phyloP scores from a whole-genome alignment of 2,329 filamentous ascomycete species.

The Hysterium pulicare region DNA sequence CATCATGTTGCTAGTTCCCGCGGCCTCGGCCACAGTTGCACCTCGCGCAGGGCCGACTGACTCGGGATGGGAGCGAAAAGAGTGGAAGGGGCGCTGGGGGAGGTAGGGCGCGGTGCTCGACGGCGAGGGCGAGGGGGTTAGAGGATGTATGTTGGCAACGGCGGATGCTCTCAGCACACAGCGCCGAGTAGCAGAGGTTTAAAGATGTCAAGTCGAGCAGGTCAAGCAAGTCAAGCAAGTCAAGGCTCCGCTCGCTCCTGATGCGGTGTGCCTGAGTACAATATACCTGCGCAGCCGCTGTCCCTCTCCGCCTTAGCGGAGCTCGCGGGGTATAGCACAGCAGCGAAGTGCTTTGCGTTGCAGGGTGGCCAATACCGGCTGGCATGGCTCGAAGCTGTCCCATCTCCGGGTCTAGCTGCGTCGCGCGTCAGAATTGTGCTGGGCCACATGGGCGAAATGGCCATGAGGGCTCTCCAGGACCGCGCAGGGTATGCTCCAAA shows the following conservation, averaged over 20 bases:
- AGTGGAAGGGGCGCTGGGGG: background rate
- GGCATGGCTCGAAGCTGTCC: constrained; percentile 25
- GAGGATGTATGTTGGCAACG: background rate
- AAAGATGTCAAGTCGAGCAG: no score
- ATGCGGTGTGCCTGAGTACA: constrained; percentile 34
- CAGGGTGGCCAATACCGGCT: constrained; percentile 33
- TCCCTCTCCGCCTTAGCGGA: constrained; percentile 30
- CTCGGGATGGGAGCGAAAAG: constrained; percentile 13
- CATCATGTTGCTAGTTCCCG: constrained; percentile 35
- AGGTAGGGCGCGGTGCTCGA: constrained; percentile 2
- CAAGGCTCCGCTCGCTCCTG: constrained; percentile 1
- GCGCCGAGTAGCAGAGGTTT: no score
- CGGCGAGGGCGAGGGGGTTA: background rate
- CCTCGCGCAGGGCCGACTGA: constrained; percentile 17
- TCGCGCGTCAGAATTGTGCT: constrained; percentile 28
- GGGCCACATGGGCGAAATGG: background rate
- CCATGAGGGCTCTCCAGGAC: constrained; percentile 26
- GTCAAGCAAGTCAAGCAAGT: no score
- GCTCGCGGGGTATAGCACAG: constrained; percentile 34
- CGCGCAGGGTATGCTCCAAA: constrained; percentile 29
- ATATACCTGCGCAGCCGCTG: constrained; percentile 21
- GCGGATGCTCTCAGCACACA: background rate
- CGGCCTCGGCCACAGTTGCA: constrained; percentile 29
- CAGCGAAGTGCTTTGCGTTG: constrained; percentile 26
- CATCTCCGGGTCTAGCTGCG: constrained; percentile 32